phyloP scores from a whole-genome alignment of 345 rosid species.

The Dipteronia dyeriana region DNA sequence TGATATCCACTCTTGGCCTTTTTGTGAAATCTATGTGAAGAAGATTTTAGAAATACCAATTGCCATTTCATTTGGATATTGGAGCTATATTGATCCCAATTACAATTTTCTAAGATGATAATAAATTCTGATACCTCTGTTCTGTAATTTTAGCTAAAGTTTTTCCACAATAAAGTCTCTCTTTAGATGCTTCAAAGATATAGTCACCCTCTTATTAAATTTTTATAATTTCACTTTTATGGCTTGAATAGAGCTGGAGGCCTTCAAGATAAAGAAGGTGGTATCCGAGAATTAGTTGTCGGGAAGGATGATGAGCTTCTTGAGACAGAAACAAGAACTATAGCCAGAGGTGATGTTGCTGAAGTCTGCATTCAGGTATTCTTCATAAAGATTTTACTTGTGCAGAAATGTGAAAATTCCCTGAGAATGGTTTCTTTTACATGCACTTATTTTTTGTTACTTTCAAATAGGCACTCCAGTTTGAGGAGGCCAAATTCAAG shows the following conservation, averaged over 20 bases:
- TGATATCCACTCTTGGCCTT: not conserved
- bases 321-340: constrained; percentile 76
- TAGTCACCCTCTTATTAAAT: not conserved
- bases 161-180: not conserved
- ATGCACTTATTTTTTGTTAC: not conserved
- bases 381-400: not conserved
- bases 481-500: constrained; percentile 77
- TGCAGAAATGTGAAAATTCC: not conserved
- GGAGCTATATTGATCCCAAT: not conserved
- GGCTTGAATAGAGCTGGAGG: constrained; percentile 80
- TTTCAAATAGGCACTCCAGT: constrained; percentile 62
- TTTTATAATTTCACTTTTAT: not conserved
- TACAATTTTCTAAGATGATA: not conserved
- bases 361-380: constrained; percentile 83
- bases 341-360: constrained; percentile 83
- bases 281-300: constrained; percentile 72
- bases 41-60: not conserved
- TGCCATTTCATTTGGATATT: not conserved
- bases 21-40: not conserved
- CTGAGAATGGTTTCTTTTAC: not conserved
- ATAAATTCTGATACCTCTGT: not conserved
- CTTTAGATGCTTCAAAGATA: not conserved
- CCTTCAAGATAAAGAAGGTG: constrained; percentile 89
- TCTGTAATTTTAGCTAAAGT: not conserved
- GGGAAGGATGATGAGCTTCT: constrained; percentile 96